phyloP scores from a whole-genome alignment of 148 eudicot species.

The Fallopia convolvulus region DNA sequence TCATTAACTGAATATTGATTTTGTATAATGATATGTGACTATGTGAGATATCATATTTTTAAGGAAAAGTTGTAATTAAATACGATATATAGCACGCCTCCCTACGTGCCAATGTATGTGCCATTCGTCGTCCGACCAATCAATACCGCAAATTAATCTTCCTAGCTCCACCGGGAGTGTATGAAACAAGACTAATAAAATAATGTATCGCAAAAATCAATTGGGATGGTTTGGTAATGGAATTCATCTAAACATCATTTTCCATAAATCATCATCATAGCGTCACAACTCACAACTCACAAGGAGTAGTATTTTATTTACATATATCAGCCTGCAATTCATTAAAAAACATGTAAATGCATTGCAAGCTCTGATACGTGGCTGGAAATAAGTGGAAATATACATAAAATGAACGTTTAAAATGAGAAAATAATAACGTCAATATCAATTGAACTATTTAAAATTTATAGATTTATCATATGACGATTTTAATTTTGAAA shows the following conservation, averaged over 20 bases:
- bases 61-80: neutral
- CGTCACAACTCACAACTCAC: neutral
- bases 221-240: neutral
- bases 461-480: too few relatives aligned
- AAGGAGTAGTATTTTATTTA: too few relatives aligned
- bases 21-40: neutral
- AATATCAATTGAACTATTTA: too few relatives aligned
- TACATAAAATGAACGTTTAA: too few relatives aligned
- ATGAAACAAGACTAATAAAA: neutral
- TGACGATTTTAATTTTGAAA: too few relatives aligned
- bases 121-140: constrained; percentile 6
- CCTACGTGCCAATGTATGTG: constrained; percentile 5
- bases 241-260: neutral
- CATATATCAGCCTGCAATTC: too few relatives aligned
- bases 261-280: neutral
- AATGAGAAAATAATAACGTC: too few relatives aligned
- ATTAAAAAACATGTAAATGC: too few relatives aligned
- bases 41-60: neutral
- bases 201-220: neutral
- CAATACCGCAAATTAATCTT: neutral
- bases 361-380: too few relatives aligned
- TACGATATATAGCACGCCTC: neutral
- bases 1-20: neutral
- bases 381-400: too few relatives aligned
- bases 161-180: neutral